phyloP scores from a whole-genome alignment of 2,329 filamentous ascomycete species.

The Lachnellula occidentalis region DNA sequence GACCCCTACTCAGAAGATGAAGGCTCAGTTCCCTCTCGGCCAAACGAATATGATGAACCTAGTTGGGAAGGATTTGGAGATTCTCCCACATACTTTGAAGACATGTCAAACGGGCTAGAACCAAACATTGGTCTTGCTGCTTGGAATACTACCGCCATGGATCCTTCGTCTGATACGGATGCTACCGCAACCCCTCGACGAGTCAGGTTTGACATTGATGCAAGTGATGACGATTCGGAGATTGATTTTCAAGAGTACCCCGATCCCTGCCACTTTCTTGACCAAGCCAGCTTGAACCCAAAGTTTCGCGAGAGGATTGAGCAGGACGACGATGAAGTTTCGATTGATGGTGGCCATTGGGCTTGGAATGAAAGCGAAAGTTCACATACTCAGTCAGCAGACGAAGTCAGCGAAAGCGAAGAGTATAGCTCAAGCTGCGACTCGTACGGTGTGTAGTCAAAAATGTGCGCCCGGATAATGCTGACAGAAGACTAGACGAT shows the following conservation, averaged over 20 bases:
- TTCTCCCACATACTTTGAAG: constrained; percentile 36
- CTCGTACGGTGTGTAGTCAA: constrained; percentile 49
- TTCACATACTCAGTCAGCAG: constrained; percentile 34
- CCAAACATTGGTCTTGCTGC: constrained; percentile 10
- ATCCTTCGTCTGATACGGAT: constrained; percentile 11
- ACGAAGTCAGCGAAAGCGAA: constrained; percentile 36
- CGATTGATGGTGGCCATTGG: constrained; percentile 24
- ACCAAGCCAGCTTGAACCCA: constrained; percentile 67
- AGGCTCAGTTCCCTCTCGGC: constrained; percentile 31
- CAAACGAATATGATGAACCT: constrained; percentile 34
- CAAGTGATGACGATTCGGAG: constrained; percentile 57
- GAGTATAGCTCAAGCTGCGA: constrained; percentile 40
- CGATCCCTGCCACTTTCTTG: constrained; percentile 61
- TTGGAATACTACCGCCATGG: constrained; percentile 11
- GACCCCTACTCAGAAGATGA: constrained; percentile 38
- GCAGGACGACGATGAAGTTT: constrained; percentile 44
- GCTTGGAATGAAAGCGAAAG: constrained; percentile 18
- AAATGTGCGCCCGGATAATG: constrained; percentile 23
- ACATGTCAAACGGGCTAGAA: constrained; percentile 17
- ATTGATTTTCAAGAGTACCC: constrained; percentile 65
- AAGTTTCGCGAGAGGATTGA: constrained; percentile 70
- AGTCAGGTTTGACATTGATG: constrained; percentile 68
- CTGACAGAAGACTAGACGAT: constrained; percentile 46
- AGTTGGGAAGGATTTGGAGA: constrained; percentile 53
- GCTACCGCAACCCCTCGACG: constrained; percentile 35